These are phyloP conservation scores for Candida glucosophila DNA, from an alignment of 1,139 yeast species.

Conservation along the genomic window DNA sequence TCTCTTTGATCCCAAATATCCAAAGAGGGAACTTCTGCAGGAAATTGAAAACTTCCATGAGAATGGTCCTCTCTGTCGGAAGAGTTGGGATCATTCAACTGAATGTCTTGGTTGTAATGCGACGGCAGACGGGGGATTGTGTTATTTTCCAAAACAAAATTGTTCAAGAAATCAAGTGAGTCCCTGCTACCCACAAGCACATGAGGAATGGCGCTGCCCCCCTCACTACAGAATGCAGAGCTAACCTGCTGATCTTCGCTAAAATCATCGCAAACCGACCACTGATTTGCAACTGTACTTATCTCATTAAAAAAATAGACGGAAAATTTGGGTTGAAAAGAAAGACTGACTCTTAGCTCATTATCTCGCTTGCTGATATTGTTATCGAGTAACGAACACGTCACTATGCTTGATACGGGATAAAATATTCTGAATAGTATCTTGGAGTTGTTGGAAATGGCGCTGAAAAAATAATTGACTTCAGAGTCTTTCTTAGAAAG, in stretches of 20 bases:
- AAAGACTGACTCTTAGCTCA: constrained; percentile 44
- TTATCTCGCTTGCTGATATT: constrained; percentile 33
- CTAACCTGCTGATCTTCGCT: constrained; percentile 76
- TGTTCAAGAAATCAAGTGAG: constrained; percentile 45
- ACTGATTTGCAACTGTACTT: constrained; percentile 50
- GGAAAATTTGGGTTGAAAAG: constrained; percentile 65
- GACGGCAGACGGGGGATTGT: constrained; percentile 7
- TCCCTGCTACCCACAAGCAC: constrained; percentile 44
- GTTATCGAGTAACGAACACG: constrained; percentile 41
- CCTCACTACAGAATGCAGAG: constrained; percentile 51
- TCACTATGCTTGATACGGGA: constrained; percentile 41
- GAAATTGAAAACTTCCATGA: constrained; percentile 13
- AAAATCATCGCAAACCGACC: constrained; percentile 80
- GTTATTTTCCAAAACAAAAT: constrained; percentile 41
- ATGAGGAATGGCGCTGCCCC: constrained; percentile 44
- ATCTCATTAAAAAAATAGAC: constrained; percentile 55
- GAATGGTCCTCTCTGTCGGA: constrained; percentile 7
- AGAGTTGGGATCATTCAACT: constrained; percentile 8
- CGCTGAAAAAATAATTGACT: constrained; percentile 65
- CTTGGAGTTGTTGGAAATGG: constrained; percentile 56
- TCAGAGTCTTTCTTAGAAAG: constrained; percentile 62
- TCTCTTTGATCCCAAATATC: too few relatives aligned
- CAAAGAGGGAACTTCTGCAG: constrained; percentile 10
- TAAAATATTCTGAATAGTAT: constrained; percentile 64
- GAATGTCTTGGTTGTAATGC: constrained; percentile 10